Base-by-base conservation (phyloP, 1,139 yeast species). In the Blastobotrys elegans region DNA sequence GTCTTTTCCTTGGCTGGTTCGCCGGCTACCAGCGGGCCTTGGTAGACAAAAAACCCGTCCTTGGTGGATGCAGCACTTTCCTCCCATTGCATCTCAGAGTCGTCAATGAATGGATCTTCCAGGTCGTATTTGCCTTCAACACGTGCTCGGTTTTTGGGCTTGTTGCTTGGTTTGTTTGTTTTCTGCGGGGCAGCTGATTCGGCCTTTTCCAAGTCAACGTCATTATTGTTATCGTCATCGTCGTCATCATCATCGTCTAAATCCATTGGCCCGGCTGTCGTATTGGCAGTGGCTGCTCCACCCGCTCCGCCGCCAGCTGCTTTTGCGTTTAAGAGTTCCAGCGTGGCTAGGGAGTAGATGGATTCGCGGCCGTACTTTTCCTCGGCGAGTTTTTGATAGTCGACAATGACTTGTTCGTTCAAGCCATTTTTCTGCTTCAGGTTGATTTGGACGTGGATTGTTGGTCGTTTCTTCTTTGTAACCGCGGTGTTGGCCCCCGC, bases 81-180 rank as follows among this genome's bases (percentile, higher is more conserved):
- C 65, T 92, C 97, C 86, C 94, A 86, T 53, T 81, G 78, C 59
- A 89, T 72, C 66, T 92, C 99, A 24, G 86, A 79, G 65, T 94
- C 98, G 68, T 94, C 99, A 52, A 94, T 92, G 61, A 94, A 94
- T 1, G 98, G 98, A 67, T 94, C 99, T 53, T 86, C 83, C 47
- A 79, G 74, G 63, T 94, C 98, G 65, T 94, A 94, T 61, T 88
- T 89, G 7, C 97, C 96, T 44, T 66, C 67, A 14, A 58, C 62
- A 24, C 56, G 63, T 46, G 58, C 65, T 24, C 64, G 58, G 32
- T 53, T 62, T 47, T 62, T 57, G 42, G 57, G 43, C 83, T 84
- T 65, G 43, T 21, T 44, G 66, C n/a, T 59, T 61, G 46, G 58
- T 60, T 34, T 51, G 27, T 24, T 24, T 6, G 27, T 10, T 6